Percentiles rank a stretch among this genome's conserved stretches.
phyloP scores from a whole-genome alignment of 2,329 filamentous ascomycete species.

The Verticillium isaacii region DNA sequence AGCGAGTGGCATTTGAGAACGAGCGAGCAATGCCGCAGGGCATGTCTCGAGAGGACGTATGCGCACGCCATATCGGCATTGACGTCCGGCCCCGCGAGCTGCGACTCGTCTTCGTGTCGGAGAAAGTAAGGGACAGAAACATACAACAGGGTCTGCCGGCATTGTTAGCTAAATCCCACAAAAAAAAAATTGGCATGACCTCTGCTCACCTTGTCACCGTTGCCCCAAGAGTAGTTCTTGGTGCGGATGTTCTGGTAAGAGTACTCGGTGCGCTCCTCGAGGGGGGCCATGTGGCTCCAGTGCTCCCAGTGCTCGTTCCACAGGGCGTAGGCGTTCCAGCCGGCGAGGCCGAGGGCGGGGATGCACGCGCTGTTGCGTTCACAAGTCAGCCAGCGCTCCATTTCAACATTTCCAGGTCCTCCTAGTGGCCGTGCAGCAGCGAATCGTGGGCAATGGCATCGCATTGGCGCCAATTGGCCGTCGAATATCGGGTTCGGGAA shows the following conservation, averaged over 20 bases:
- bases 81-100: background rate
- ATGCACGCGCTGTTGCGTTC: slow-evolving; percentile 58
- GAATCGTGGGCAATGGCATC: background rate
- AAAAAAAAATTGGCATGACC: slow-evolving; percentile 19
- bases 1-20: background rate
- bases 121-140: slow-evolving; percentile 22
- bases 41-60: no score
- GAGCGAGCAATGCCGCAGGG: no score
- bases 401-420: background rate
- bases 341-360: slow-evolving; percentile 66
- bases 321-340: slow-evolving; percentile 80
- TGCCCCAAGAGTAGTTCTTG: slow-evolving; percentile 93
- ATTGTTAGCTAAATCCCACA: slow-evolving; percentile 2
- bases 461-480: background rate
- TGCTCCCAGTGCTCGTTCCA: slow-evolving; percentile 99
- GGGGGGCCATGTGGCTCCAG: slow-evolving; percentile 76
- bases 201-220: slow-evolving; percentile 80
- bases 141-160: slow-evolving; percentile 59
- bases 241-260: slow-evolving; percentile 95
- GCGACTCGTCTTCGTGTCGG: background rate
- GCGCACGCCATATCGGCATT: no score
- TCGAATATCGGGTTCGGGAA: background rate
- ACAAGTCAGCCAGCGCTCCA: slow-evolving; percentile 14
- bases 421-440: background rate
- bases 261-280: slow-evolving; percentile 91